Percentiles rank a stretch among this genome's conserved stretches.
phyloP scores from a whole-genome alignment of 2,329 filamentous ascomycete species.

The Cercospora brassicicola region DNA sequence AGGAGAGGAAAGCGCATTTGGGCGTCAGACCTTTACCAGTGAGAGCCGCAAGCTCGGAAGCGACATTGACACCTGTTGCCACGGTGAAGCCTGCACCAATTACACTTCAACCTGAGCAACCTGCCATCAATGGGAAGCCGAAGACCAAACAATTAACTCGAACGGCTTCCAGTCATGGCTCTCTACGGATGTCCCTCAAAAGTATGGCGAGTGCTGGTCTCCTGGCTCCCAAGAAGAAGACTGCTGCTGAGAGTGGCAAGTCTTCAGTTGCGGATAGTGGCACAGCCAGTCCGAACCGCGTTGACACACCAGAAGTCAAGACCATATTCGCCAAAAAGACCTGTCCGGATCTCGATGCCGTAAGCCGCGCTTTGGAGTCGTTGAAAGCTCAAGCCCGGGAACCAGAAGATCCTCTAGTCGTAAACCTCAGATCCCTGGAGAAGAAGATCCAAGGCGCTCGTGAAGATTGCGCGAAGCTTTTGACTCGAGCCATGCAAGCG shows the following conservation, averaged over 20 bases:
- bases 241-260: background rate
- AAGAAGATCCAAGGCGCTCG: conserved; percentile 20
- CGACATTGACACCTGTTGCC: background rate
- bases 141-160: conserved; percentile 1
- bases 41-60: conserved; percentile 8
- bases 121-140: background rate
- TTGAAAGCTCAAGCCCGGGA: conserved; percentile 10
- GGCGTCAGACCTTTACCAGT: background rate
- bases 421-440: conserved; percentile 16
- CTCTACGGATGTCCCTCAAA: conserved; percentile 10
- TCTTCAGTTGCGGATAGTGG: conserved; percentile 2
- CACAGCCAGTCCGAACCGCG: conserved; percentile 10
- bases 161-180: background rate
- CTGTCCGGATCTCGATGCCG: conserved; percentile 24
- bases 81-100: background rate
- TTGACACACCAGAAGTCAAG: conserved; percentile 24
- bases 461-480: conserved; percentile 20
- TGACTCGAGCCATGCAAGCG: conserved; percentile 29
- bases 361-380: conserved; percentile 24
- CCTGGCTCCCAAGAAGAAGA: conserved; percentile 12
- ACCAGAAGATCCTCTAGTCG: conserved; percentile 15
- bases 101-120: background rate
- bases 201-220: background rate
- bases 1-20: background rate
- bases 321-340: conserved; percentile 22